phyloP scores from a whole-genome alignment of 2,329 filamentous ascomycete genomes.

The Drechslerella stenobrocha region DNA sequence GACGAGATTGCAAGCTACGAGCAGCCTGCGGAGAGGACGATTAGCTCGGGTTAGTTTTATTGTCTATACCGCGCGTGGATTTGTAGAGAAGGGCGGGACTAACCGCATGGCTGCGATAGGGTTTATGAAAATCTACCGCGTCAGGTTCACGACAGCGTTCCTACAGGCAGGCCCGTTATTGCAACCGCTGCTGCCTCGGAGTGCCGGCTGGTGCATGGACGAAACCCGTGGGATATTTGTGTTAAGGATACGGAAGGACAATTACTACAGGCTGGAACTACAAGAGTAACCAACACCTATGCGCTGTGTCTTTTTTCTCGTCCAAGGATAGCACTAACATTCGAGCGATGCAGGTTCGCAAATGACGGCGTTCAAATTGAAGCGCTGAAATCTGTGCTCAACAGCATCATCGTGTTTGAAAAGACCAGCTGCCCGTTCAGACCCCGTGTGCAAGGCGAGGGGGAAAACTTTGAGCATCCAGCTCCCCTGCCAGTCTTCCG shows the following conservation, averaged over 20 bases:
- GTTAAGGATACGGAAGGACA: conserved; percentile 39
- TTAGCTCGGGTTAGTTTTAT: conserved; percentile 38
- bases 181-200: conserved; percentile 36
- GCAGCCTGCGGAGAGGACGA: conserved; percentile 29
- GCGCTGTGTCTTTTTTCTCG: not conserved
- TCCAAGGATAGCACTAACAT: conserved; percentile 7
- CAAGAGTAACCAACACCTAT: conserved; percentile 19
- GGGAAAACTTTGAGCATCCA: conserved; percentile 26
- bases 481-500: conserved; percentile 40
- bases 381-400: conserved; percentile 32
- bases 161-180: conserved; percentile 34
- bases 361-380: conserved; percentile 28
- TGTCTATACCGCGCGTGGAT: not conserved
- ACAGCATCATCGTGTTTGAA: conserved; percentile 39
- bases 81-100: too few species aligned
- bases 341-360: conserved; percentile 12
- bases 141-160: conserved; percentile 43
- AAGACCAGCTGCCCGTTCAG: conserved; percentile 43
- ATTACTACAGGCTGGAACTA: conserved; percentile 38
- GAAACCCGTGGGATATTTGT: conserved; percentile 44
- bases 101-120: conserved; percentile 18
- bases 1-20: conserved; percentile 31
- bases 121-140: conserved; percentile 43
- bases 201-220: conserved; percentile 44
- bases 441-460: conserved; percentile 18